Evolutionary conservation across 352 stramenopile genomes (phyloP).

Genomic region (Nothophytophthora sp.): DNA sequence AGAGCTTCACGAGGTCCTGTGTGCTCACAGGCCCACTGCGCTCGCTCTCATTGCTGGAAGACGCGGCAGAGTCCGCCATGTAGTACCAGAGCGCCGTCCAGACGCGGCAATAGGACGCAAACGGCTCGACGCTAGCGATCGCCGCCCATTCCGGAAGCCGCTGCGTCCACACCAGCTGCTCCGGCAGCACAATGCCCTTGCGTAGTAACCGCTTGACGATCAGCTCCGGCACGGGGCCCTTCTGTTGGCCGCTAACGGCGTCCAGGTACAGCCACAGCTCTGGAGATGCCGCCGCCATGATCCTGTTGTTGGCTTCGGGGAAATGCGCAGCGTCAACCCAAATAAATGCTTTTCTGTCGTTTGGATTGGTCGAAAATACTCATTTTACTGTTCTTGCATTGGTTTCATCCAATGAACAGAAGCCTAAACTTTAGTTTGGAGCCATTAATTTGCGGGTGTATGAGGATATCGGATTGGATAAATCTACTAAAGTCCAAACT

Average conservation of each 20-base stretch:
- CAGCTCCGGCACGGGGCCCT: conserved; percentile 54
- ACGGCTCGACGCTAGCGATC: conserved; percentile 45
- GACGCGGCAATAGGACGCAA: conserved; percentile 49
- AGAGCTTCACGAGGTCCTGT: conserved; percentile 54
- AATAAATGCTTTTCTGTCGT: no score
- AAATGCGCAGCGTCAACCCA: not conserved
- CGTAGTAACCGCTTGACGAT: conserved; percentile 76
- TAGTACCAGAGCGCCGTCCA: conserved; percentile 70
- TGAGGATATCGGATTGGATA: no score
- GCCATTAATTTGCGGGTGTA: no score
- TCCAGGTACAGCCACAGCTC: conserved; percentile 84
- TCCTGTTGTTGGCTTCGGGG: no score
- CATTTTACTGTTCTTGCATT: no score
- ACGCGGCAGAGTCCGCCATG: conserved; percentile 28
- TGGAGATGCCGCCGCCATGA: conserved; percentile 4
- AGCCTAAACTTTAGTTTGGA: no score
- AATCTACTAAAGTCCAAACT: no score
- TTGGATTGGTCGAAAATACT: no score
- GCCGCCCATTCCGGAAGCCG: conserved; percentile 57
- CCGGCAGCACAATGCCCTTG: conserved; percentile 51
- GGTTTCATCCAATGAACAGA: no score
- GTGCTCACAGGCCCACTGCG: conserved; percentile 50
- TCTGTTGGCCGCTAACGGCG: conserved; percentile 53
- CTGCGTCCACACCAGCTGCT: conserved; percentile 77
- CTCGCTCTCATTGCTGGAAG: conserved; percentile 5